A percentile compares a stretch with the other conserved stretches of the same genome.
phyloP scores from a whole-genome alignment of 2,329 filamentous ascomycete species.

The Daldinia sp. region DNA sequence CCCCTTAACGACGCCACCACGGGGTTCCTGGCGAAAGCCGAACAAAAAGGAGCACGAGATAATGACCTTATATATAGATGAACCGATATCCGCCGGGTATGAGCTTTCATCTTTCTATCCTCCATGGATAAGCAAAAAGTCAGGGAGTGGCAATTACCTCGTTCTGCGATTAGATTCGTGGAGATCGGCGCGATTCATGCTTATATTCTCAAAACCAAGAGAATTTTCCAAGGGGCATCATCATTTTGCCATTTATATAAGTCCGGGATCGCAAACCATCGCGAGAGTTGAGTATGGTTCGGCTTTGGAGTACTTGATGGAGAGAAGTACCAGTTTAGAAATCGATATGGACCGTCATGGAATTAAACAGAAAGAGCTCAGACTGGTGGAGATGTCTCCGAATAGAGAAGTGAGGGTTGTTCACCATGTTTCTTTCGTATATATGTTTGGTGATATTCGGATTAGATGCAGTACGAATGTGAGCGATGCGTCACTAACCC shows the following conservation, averaged over 20 bases:
- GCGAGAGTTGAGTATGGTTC: conserved; percentile 8
- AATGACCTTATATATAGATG: conserved; percentile 10
- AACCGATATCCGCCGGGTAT: conserved; percentile 7
- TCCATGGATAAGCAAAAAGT: conserved; percentile 15
- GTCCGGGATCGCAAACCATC: not conserved
- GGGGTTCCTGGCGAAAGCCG: not conserved
- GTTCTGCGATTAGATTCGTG: conserved; percentile 9
- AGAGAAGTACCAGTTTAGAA: conserved; percentile 4
- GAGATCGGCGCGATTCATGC: conserved; percentile 11
- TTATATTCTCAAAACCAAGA: conserved; percentile 10
- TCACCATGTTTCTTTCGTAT: conserved; percentile 15
- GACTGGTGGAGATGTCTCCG: not conserved
- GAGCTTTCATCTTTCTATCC: conserved; percentile 21
- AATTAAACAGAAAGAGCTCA: conserved; percentile 1
- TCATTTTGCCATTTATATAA: conserved; percentile 22
- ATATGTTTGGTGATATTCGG: conserved; percentile 19
- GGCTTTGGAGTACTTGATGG: conserved; percentile 21
- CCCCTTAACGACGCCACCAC: not conserved
- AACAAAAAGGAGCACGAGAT: conserved; percentile 6
- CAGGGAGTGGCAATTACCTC: not conserved
- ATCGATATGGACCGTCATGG: conserved; percentile 17
- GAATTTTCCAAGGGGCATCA: not conserved
- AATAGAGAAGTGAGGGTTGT: not conserved
- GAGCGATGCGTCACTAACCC: not conserved
- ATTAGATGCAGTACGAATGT: conserved; percentile 5